These are phyloP conservation scores for Ichthyophthirius multifiliis DNA, from an alignment of 169 alveolate genomes.

Conservation along the genomic window DNA sequence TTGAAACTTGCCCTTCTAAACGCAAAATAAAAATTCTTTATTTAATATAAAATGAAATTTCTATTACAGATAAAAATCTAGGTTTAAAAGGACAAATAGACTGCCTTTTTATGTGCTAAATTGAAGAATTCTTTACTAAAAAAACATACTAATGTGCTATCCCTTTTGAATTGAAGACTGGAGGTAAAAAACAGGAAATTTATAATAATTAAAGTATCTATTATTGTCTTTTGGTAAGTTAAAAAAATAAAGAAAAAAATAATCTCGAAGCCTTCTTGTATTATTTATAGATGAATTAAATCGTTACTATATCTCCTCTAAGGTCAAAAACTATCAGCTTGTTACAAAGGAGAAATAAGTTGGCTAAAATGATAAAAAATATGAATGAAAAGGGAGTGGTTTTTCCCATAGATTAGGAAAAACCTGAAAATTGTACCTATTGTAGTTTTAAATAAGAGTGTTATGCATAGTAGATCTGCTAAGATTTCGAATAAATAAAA, in stretches of 20 bases:
- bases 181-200: neutral
- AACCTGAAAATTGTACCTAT: neutral
- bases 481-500: neutral
- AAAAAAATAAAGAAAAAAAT: neutral
- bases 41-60: neutral
- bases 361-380: neutral
- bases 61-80: neutral
- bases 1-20: neutral
- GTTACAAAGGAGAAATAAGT: neutral
- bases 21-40: neutral
- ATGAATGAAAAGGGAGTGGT: neutral
- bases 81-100: neutral
- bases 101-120: neutral
- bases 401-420: neutral
- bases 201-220: neutral
- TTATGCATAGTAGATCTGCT: neutral
- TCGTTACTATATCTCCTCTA: neutral
- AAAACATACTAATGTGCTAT: neutral
- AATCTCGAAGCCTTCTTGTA: neutral
- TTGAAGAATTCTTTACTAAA: neutral
- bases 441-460: neutral
- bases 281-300: neutral
- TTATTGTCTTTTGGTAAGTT: neutral
- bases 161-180: slow-evolving; percentile 1
- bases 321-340: neutral